Conservation (phyloP, 352 stramenopile genomes). For the Pythium pyrilobum region DNA sequence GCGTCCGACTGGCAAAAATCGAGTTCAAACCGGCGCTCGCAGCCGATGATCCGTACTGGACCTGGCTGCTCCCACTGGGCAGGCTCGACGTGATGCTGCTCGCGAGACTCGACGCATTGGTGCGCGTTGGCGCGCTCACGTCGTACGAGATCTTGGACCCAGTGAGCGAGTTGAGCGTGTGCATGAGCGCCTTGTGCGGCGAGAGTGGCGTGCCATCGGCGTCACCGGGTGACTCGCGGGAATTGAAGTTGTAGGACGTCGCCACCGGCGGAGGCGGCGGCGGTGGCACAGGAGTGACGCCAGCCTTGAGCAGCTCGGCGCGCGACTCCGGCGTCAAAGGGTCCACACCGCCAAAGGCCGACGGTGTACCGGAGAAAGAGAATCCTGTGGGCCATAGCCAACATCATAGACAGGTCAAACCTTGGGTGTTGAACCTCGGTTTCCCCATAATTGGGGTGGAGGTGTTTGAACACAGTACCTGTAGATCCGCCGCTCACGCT, state of each 20-base stretch:
- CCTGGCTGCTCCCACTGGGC: slow-evolving; percentile 9
- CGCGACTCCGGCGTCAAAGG: slow-evolving; percentile 24
- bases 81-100: slow-evolving; percentile 17
- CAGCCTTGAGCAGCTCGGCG: slow-evolving; percentile 16
- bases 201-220: slow-evolving; percentile 34
- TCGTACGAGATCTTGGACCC: slow-evolving; percentile 17
- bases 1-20: slow-evolving; percentile 20
- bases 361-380: slow-evolving; percentile 13
- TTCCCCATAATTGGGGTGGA: neutral
- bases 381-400: slow-evolving; percentile 6
- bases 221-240: neutral
- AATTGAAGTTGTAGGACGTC: no score
- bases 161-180: slow-evolving; percentile 45
- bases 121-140: neutral
- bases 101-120: neutral
- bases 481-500: slow-evolving; percentile 9
- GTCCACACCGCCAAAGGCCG: slow-evolving; percentile 15
- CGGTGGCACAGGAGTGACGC: slow-evolving; percentile 11
- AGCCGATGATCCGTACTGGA: slow-evolving; percentile 8
- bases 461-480: neutral
- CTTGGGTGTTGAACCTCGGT: no score
- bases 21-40: slow-evolving; percentile 4
- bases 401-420: no score
- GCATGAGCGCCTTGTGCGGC: slow-evolving; percentile 53
- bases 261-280: slow-evolving; percentile 9